Base-by-base conservation (phyloP, 306 rosid species). In the Acacia acuminata region DNA sequence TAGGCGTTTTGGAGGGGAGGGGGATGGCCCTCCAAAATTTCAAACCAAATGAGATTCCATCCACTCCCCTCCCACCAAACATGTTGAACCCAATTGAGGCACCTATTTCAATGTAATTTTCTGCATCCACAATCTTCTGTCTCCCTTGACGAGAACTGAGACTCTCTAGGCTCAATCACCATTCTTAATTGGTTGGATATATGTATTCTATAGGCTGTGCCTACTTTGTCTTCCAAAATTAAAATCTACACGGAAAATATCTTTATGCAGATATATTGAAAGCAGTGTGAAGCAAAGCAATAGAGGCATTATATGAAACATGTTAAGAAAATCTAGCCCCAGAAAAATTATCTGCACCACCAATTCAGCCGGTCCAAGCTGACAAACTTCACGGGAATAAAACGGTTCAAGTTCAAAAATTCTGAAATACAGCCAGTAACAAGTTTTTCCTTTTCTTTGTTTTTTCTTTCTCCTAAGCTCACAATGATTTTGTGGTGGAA, bases 271-370 rank as follows among this genome's bases (percentile, higher is more conserved):
- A 42, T 42, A 22, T 11, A 42, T 40, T 68, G 19, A 70, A 42
- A 34, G 17, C 34, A 76, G 24, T 45, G 50, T 32, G 60, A 56
- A 50, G 69, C 76, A 86, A 77, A 38, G 78, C 71, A 77, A 80
- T 58, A 13, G 79, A 67, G 55, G 68, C 67, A 73, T 20, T 22
- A 72, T 50, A 77, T 67, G 25, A 20, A 47, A 74, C 77, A 82
- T 38, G 27, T 73, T 66, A 25, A 5, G 71, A 66, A 45, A 72
- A 84, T 84, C 56, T 80, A 82, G 65, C 75, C 55, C 58, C 76
- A 75, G 42, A 15, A 72, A 82, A 79, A 36, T 69, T 77, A 79
- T 85, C 92, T 89, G 86, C 89, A 82, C 72, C 81, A 82, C 85
- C 79, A 81, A 81, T 82, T 78, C 84, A 61, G 75, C 77, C 74